Base-by-base conservation (phyloP, 139 green algal species). In the Chlamydomonas schloesseri region DNA sequence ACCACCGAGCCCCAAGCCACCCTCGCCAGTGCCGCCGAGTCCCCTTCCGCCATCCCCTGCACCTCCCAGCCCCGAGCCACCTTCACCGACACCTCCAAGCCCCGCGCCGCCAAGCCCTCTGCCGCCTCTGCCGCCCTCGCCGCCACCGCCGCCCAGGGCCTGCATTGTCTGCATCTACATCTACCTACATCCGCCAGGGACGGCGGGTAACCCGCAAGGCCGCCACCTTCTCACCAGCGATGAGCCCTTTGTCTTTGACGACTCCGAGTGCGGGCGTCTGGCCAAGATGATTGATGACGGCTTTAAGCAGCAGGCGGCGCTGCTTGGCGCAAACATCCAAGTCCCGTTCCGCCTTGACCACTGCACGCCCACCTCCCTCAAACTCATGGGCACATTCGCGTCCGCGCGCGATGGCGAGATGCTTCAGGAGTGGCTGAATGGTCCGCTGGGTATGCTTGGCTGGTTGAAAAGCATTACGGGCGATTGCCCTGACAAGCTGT, bases 391-490 rank as follows among this genome's bases (percentile, higher is more conserved):
- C 75, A 31, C 58, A 0, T 71, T 82, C 5, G 57, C 10, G 0
- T 28, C 31, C 11, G 47, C 57, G 13, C 17, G 23, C 1, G 75
- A 82, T 21, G 75, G 75, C 34, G 28, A 72, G 58, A 10, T 60
- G 26, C 34, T 82, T 0, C n/a, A 71, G 37, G 15, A 13, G 2
- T 82, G 57, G 58, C 21, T 82, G 33, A 58, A 82, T 23, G 33
- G 58, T 17, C 6, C 58, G 1, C 28, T n/a, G 21, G 73, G 73
- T 36, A 37, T 82, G 75, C 75, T 58, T 24, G 23, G 28, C 23
- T 82, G 75, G 75, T 58, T 71, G 75, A 37, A 29, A 13, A 34
- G 15, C 9, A 37, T 82, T 24, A 72, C 75, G 0, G 75, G 75
- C 33, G 75, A 58, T 0, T 82, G 75, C 57, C n/a, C 34, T 3